These are phyloP conservation scores for Boletus subcaerulescens DNA, from an alignment of 768 basidiomycete species.

Conservation along the genomic window DNA sequence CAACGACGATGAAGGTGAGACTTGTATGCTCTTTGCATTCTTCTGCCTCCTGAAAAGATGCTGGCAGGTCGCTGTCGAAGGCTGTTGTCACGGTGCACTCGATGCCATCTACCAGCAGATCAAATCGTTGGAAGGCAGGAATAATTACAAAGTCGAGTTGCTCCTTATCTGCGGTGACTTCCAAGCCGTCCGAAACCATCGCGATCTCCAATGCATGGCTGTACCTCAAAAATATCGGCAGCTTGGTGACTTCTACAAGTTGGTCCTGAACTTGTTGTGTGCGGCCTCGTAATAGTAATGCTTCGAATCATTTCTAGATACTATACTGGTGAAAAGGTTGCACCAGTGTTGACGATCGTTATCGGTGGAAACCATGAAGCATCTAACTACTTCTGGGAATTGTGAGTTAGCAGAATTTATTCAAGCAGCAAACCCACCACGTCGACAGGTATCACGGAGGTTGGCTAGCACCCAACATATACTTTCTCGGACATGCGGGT, in stretches of 20 bases:
- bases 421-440: conserved; percentile 1
- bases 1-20: conserved; percentile 23
- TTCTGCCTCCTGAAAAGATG: conserved; percentile 1
- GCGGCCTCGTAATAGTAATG: background rate
- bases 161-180: conserved; percentile 97
- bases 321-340: conserved; percentile 77
- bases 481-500: conserved; percentile 91
- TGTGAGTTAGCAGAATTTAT: conserved; percentile 49
- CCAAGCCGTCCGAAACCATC: conserved; percentile 81
- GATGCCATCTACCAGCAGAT: conserved; percentile 82
- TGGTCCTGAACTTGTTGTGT: conserved; percentile 10
- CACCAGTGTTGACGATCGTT: conserved; percentile 86
- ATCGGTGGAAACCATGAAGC: conserved; percentile 99
- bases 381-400: conserved; percentile 94
- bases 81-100: conserved; percentile 94
- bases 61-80: conserved; percentile 79
- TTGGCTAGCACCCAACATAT: conserved; percentile 96
- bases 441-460: conserved; percentile 83
- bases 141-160: conserved; percentile 72
- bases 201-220: conserved; percentile 87
- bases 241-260: conserved; percentile 84
- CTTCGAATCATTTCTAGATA: conserved; percentile 52
- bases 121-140: conserved; percentile 52
- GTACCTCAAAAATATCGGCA: conserved; percentile 86
- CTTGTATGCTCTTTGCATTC: background rate